Evolutionary conservation across 2,329 filamentous ascomycete species (phyloP).

Genomic region (Cadophora sp.): DNA sequence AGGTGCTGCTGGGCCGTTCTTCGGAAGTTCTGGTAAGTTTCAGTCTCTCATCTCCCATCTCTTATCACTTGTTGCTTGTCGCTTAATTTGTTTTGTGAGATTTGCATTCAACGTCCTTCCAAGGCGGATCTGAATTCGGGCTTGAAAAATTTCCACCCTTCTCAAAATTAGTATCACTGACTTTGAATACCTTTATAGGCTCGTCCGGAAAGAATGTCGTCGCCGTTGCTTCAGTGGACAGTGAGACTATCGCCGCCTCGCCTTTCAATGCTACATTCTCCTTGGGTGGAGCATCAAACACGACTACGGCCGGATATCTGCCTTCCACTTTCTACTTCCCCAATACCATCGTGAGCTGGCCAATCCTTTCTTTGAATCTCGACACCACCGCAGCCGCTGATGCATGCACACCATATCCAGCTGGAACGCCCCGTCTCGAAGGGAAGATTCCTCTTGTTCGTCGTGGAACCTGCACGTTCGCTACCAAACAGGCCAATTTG

Average conservation of each 20-base stretch:
- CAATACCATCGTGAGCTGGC: constrained; percentile 11
- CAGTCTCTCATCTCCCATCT: no score
- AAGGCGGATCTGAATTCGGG: no score
- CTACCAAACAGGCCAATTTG: constrained; percentile 9
- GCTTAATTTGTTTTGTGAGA: no score
- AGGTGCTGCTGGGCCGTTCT: constrained; percentile 8
- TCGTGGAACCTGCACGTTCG: constrained; percentile 16
- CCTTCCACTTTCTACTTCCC: constrained; percentile 14
- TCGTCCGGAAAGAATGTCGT: constrained; percentile 10
- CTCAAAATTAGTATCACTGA: no score
- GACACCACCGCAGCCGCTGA: background rate
- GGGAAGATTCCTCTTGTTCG: constrained; percentile 12
- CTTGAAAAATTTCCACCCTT: no score
- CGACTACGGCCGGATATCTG: constrained; percentile 12
- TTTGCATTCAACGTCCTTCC: no score
- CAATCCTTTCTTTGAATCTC: constrained; percentile 2
- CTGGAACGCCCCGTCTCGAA: background rate
- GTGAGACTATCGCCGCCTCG: constrained; percentile 1
- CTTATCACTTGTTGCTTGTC: no score
- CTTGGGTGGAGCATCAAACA: constrained; percentile 7
- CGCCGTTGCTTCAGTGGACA: constrained; percentile 12
- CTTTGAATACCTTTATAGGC: background rate
- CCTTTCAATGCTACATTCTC: constrained; percentile 5
- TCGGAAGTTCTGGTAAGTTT: constrained; percentile 10
- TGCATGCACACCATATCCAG: constrained; percentile 4